phyloP scores from a whole-genome alignment of 192 early-diverging fungal genomes.

The Geranomyces variabilis region DNA sequence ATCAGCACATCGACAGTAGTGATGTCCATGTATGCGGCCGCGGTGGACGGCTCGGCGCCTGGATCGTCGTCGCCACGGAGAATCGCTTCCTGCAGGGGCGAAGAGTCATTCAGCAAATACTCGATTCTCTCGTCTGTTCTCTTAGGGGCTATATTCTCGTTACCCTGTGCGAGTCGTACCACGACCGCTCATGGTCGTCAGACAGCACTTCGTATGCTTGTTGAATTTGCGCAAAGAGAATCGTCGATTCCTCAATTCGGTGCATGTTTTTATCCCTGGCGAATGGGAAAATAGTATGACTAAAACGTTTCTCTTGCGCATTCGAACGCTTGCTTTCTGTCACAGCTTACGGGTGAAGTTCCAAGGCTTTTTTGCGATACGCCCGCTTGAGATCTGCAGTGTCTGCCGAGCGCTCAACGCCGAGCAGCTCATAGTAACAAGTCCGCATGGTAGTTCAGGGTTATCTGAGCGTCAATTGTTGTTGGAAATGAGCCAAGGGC shows the following conservation, averaged over 20 bases:
- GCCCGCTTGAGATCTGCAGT: slow-evolving; percentile 87
- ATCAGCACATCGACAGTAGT: slow-evolving; percentile 72
- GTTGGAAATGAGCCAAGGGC: too few species aligned
- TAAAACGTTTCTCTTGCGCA: background rate
- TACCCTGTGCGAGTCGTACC: slow-evolving; percentile 88
- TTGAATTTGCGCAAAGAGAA: slow-evolving; percentile 85
- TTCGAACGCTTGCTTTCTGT: background rate
- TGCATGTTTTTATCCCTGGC: slow-evolving; percentile 86
- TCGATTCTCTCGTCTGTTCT: too few species aligned
- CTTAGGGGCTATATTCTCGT: too few species aligned
- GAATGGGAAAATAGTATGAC: too few species aligned
- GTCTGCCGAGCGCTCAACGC: slow-evolving; percentile 73
- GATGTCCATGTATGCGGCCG: slow-evolving; percentile 37
- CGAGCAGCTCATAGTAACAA: slow-evolving; percentile 91
- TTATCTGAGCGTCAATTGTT: too few species aligned
- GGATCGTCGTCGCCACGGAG: slow-evolving; percentile 76
- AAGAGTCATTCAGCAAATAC: background rate
- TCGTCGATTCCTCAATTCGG: slow-evolving; percentile 81
- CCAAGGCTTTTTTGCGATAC: slow-evolving; percentile 65
- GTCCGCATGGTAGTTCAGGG: slow-evolving; percentile 61
- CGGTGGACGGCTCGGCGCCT: slow-evolving; percentile 17
- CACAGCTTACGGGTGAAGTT: slow-evolving; percentile 31
- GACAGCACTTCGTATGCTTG: slow-evolving; percentile 92
- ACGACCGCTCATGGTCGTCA: slow-evolving; percentile 92
- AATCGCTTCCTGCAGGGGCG: slow-evolving; percentile 69